Percentiles rank a stretch among this genome's conserved stretches.
These are phyloP conservation scores for Backusella mclennaniae DNA, from an alignment of 192 early-diverging fungal species.

Conservation along the genomic window DNA sequence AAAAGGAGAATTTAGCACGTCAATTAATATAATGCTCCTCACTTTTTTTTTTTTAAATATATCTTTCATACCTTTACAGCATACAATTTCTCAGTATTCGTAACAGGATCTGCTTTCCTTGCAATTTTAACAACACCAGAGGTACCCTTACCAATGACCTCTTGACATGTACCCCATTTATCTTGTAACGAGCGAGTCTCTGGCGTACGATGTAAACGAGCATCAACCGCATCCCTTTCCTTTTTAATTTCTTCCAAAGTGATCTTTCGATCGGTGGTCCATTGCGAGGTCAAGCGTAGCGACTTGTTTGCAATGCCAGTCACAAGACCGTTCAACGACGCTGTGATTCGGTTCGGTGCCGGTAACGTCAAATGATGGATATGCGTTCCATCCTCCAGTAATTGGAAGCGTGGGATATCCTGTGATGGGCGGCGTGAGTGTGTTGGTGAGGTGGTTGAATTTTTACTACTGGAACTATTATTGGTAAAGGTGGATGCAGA, in stretches of 20 bases:
- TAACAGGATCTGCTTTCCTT: not conserved
- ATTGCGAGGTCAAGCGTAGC: not conserved
- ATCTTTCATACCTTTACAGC: constrained; percentile 43
- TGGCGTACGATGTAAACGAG: constrained; percentile 10
- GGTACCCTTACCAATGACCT: constrained; percentile 43
- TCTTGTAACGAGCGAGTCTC: constrained; percentile 23
- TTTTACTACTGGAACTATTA: not conserved
- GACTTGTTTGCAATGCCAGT: constrained; percentile 13
- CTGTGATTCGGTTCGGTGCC: constrained; percentile 15
- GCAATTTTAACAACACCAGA: constrained; percentile 43
- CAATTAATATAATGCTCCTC: not conserved
- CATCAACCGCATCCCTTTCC: constrained; percentile 18
- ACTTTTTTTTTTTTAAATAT: not conserved
- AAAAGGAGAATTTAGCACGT: not conserved
- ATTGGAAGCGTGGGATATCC: constrained; percentile 30
- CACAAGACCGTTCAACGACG: constrained; percentile 24
- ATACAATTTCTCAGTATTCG: constrained; percentile 36
- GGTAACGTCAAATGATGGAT: constrained; percentile 30
- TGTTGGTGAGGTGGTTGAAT: not conserved
- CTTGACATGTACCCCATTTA: constrained; percentile 44
- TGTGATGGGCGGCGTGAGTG: not conserved
- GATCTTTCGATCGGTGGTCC: constrained; percentile 20
- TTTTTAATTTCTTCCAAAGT: constrained; percentile 2
- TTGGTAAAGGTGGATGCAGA: not conserved
- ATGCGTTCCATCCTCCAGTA: constrained; percentile 31